Base-by-base conservation (phyloP, 129 eudicot genomes). In the Glebionis coronaria region DNA sequence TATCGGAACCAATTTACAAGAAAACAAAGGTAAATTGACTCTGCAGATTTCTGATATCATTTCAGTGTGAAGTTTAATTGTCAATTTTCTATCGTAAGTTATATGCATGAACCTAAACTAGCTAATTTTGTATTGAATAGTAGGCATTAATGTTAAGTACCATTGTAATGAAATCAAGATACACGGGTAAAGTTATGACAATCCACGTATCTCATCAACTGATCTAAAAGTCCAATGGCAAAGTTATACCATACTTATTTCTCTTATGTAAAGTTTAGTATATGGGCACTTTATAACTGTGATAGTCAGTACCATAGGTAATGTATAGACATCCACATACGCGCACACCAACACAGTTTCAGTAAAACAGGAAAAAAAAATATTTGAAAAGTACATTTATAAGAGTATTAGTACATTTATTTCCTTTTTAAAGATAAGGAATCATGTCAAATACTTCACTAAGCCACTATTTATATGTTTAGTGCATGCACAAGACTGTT, bases 181-280 rank as follows among this genome's bases (percentile, higher is more conserved):
- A 73, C 53, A 84, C 81, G 31, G 92, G 90, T 15, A 77, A 93
- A 79, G 68, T 88, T 12, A 85, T 93, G 67, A 69, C 98, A 1
- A 86, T 93, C 61, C 88, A 96, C 42, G 67, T 93, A 73, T 82
- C 96, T 31, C 96, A 93, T 81, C 97, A 93, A 77, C 96, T 93
- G 16, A 85, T 86, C 67, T 93, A 71, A 76, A 35, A 66, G 16
- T n/a, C 50, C 56, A 44, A 25, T 5, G 52, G 14, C 62, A 47
- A 9, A 66, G 45, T 52, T 40, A 70, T 12, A 21, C 44, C 19
- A 44, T 15, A 52, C 21, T 28, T 69, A 21, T 45, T 16, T 19
- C 66, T 63, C 18, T 67, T 16, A 58, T 44, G 23, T 69, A 53
- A 55, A 70, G 67, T 52, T 70, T 29, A 57, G 76, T 44, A 13